phyloP scores from a whole-genome alignment of 139 green algal genomes.

The Chlamydomonas eustigma region DNA sequence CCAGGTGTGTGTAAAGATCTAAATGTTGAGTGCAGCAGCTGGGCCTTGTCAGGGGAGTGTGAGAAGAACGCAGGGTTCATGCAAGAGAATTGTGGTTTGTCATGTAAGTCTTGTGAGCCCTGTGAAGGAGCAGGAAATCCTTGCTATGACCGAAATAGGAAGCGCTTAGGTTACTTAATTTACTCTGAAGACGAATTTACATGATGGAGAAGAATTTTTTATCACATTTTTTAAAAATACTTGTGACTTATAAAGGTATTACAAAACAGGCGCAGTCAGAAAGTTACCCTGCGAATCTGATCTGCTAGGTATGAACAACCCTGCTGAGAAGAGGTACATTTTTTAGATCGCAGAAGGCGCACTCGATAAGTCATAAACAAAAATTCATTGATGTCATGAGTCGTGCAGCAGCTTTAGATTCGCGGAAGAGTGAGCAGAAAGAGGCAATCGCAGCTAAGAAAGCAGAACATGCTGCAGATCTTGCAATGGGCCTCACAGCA shows the following conservation, averaged over 20 bases:
- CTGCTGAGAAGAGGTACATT: too few species aligned
- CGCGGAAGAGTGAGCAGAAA: constrained; percentile 8
- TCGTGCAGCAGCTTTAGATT: background rate
- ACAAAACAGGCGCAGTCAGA: too few species aligned
- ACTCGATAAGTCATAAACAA: too few species aligned
- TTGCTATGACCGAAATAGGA: constrained; percentile 14
- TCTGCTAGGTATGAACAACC: too few species aligned
- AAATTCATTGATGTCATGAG: background rate
- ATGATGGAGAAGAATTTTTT: background rate
- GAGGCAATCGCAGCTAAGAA: constrained; percentile 3
- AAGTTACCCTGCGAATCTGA: too few species aligned
- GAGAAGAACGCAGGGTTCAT: constrained; percentile 24
- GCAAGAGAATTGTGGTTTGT: constrained; percentile 5
- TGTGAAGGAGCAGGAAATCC: constrained; percentile 4
- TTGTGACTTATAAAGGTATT: too few species aligned
- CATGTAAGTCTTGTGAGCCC: constrained; percentile 11
- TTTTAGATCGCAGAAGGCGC: too few species aligned
- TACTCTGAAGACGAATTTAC: too few species aligned
- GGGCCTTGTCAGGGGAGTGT: constrained; percentile 19
- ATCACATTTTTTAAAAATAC: too few species aligned
- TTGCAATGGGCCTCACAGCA: constrained; percentile 9
- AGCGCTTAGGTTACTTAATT: constrained; percentile 8
- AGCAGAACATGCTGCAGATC: background rate
- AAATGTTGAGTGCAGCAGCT: background rate
- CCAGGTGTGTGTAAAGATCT: background rate